These are phyloP conservation scores for Mycena belliarum DNA, from an alignment of 768 basidiomycete species.

Conservation along the genomic window DNA sequence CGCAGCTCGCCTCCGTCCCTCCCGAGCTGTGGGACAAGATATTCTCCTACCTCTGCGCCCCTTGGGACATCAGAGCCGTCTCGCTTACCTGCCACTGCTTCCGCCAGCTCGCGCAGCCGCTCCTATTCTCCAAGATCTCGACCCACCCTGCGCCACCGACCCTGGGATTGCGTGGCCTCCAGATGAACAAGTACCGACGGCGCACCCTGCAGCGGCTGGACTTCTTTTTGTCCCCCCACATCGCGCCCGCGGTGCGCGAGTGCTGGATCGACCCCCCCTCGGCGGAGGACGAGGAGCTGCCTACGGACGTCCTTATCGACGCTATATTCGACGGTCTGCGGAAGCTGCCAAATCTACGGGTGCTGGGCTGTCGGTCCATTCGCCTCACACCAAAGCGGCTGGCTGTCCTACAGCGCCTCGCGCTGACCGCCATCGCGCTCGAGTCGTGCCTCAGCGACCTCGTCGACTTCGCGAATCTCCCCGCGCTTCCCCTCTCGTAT, in stretches of 20 bases:
- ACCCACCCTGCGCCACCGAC: constrained; percentile 11
- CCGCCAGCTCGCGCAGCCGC: constrained; percentile 18
- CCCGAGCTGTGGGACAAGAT: constrained; percentile 19
- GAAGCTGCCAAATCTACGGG: constrained; percentile 17
- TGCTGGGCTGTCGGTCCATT: constrained; percentile 8
- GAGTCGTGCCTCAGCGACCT: constrained; percentile 20
- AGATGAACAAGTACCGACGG: constrained; percentile 11
- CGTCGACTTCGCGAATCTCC: background rate
- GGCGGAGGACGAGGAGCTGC: constrained; percentile 18
- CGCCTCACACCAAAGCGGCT: constrained; percentile 12
- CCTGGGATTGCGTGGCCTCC: constrained; percentile 1
- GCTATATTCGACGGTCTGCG: constrained; percentile 20
- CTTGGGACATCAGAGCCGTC: constrained; percentile 8
- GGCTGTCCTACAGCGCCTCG: constrained; percentile 7
- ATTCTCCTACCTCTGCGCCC: constrained; percentile 12
- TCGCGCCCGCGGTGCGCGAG: constrained; percentile 21
- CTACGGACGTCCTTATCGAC: constrained; percentile 21
- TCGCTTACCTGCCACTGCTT: constrained; percentile 19
- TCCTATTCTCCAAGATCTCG: constrained; percentile 15
- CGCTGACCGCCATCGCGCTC: constrained; percentile 11
- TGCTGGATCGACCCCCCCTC: constrained; percentile 19
- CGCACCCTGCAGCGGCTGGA: constrained; percentile 14
- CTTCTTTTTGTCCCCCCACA: constrained; percentile 18
- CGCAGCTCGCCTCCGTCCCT: constrained; percentile 5
- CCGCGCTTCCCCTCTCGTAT: constrained; percentile 3